Evolutionary conservation across 2,329 filamentous ascomycete species (phyloP).

Genomic region (Penicillium sp.): DNA sequence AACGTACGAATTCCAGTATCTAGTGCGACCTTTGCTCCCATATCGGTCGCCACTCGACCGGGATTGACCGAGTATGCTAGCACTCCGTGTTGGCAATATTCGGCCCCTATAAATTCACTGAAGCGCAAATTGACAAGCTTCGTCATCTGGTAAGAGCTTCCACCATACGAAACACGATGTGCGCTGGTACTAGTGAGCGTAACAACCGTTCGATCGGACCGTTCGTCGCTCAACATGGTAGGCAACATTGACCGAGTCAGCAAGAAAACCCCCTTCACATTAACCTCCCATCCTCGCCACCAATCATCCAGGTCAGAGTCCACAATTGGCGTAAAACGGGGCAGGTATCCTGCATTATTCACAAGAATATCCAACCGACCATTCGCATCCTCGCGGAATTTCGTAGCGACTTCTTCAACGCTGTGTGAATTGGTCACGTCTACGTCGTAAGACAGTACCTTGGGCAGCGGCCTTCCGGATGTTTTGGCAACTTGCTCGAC

Average conservation of each 20-base stretch:
- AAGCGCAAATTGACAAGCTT: slow-evolving; percentile 46
- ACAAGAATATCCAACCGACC: slow-evolving; percentile 42
- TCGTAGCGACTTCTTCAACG: background rate
- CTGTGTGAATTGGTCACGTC: background rate
- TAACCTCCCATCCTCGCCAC: slow-evolving; percentile 46
- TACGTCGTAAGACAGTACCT: background rate
- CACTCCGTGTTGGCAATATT: slow-evolving; percentile 39
- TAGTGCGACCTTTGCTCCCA: slow-evolving; percentile 35
- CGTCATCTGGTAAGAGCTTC: slow-evolving; percentile 44
- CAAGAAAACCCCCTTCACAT: slow-evolving; percentile 47
- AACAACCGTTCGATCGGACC: slow-evolving; percentile 44
- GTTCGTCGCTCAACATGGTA: slow-evolving; percentile 27
- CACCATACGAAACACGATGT: slow-evolving; percentile 19
- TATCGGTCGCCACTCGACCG: slow-evolving; percentile 44
- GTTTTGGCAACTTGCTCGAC: slow-evolving; percentile 34
- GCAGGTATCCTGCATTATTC: slow-evolving; percentile 44
- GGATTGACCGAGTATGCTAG: slow-evolving; percentile 45
- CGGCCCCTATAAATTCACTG: slow-evolving; percentile 41
- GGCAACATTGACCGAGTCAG: slow-evolving; percentile 19
- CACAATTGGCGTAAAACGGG: slow-evolving; percentile 19
- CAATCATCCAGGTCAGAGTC: slow-evolving; percentile 35
- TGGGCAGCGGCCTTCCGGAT: slow-evolving; percentile 22
- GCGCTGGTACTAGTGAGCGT: slow-evolving; percentile 30
- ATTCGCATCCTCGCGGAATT: background rate
- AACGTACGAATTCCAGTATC: slow-evolving; percentile 3